Base-by-base conservation (phyloP, 23 red algal genomes). In the Gracilaria gracilis region DNA sequence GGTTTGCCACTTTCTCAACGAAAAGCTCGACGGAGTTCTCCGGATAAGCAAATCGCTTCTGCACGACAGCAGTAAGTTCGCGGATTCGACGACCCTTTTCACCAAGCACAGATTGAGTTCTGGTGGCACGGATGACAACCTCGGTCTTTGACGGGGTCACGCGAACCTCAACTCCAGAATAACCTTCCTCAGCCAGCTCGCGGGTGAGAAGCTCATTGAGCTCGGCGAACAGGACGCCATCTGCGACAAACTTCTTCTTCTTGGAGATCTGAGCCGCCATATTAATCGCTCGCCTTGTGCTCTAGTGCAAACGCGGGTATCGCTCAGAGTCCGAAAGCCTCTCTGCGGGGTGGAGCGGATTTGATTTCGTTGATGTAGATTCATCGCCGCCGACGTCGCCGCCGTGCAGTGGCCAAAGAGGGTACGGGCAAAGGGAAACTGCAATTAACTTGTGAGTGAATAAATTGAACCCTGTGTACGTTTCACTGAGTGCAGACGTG, bases 131-230 rank as follows among this genome's bases (percentile, higher is more conserved):
- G 67, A 99, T 99, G 57, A 96, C 91, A 32, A 99, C 87, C 75
- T 99, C 97, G 39, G 87, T 95, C 75, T 92, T 84, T 21, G 84
- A 86, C 1, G 93, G 93, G 27, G 93, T 96, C 19, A 93, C 91
- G 54, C 95, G 92, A 42, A 99, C 94, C 67, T 99, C 97, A 46
- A 99, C 92, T 37, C 97, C 97, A 20, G 97, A 93, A 67, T 99
- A 99, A 39, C 97, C 97, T 28, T 99, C 97, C 90, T 99, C 94
- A 12, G 97, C 93, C 53, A 99, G 78, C 71, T 99, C 97, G 65
- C 97, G 90, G 71, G 90, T 96, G 38, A 99, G 83, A 37, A 99
- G 80, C 81, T 99, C 97, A 46, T 93, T 94, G 19, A 99, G 81
- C 81, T 99, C 97, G 19, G 94, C 94, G 79, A 81, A 96, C 38